These are phyloP conservation scores for Aspergillus neotritici DNA, from an alignment of 2,329 filamentous ascomycete species.

Conservation along the genomic window DNA sequence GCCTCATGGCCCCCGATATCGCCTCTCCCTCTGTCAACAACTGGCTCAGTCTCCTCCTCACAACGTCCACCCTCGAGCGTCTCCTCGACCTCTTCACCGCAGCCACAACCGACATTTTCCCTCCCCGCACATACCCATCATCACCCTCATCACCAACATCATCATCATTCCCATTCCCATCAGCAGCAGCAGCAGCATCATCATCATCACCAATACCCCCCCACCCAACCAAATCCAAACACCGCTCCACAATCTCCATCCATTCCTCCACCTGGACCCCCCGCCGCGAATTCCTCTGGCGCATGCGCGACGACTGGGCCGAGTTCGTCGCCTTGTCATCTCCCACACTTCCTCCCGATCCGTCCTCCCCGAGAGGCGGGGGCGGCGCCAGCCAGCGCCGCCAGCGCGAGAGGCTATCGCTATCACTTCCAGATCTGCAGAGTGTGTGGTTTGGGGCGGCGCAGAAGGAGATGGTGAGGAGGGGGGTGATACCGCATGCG, in stretches of 20 bases:
- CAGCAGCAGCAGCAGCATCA: background rate
- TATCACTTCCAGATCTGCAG: conserved; percentile 5
- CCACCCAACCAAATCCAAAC: background rate
- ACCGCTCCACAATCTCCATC: background rate
- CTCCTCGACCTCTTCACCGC: conserved; percentile 20
- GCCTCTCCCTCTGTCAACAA: conserved; percentile 15
- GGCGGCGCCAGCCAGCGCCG: background rate
- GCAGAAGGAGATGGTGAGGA: conserved; percentile 14
- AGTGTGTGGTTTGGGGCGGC: conserved; percentile 23
- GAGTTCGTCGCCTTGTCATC: conserved; percentile 12
- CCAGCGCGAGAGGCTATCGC: background rate
- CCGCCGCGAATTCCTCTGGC: conserved; percentile 21
- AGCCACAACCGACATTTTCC: conserved; percentile 13
- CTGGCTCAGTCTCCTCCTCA: conserved; percentile 24
- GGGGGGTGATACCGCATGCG: conserved; percentile 19
- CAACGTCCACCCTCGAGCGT: conserved; percentile 22
- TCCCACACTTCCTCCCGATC: background rate
- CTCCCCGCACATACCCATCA: background rate
- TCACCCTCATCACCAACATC: background rate
- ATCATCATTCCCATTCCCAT: too few species aligned
- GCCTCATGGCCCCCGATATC: conserved; percentile 23
- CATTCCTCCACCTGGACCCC: conserved; percentile 16
- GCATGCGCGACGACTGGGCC: conserved; percentile 20
- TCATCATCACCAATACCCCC: background rate
- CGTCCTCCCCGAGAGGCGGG: background rate